phyloP scores from a whole-genome alignment of 106 monocot genomes.

The Narthecium ossifragum region DNA sequence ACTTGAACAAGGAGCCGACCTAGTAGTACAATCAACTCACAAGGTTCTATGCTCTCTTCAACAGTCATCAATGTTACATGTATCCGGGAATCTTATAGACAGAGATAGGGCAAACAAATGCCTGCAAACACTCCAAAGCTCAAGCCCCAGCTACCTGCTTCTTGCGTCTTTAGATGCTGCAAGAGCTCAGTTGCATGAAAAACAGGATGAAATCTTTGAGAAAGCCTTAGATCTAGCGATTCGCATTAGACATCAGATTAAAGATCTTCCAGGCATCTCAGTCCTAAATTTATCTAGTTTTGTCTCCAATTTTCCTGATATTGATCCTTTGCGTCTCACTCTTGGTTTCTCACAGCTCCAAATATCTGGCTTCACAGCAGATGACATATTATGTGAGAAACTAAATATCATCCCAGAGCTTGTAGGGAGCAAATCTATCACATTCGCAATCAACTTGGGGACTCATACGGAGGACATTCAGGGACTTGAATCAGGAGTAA shows the following conservation, averaged over 20 bases:
- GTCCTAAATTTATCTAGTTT: slow-evolving; percentile 44
- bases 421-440: slow-evolving; percentile 44
- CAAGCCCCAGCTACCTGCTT: slow-evolving; percentile 79
- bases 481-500: slow-evolving; percentile 39
- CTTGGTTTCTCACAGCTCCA: slow-evolving; percentile 42
- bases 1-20: slow-evolving; percentile 71
- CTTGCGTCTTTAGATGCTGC: slow-evolving; percentile 88
- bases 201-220: slow-evolving; percentile 32
- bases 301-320: slow-evolving; percentile 33
- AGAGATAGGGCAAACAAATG: slow-evolving; percentile 43
- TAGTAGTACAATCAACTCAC: slow-evolving; percentile 83
- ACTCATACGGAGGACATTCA: slow-evolving; percentile 43
- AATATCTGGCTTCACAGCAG: slow-evolving; percentile 61
- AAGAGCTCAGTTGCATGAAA: slow-evolving; percentile 67
- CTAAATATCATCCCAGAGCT: slow-evolving; percentile 45
- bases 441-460: slow-evolving; percentile 75
- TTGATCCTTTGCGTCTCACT: slow-evolving; percentile 75
- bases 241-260: slow-evolving; percentile 28
- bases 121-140: slow-evolving; percentile 81
- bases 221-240: slow-evolving; percentile 31
- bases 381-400: slow-evolving; percentile 43
- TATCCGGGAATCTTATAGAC: slow-evolving; percentile 50
- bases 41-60: slow-evolving; percentile 78
- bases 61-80: slow-evolving; percentile 87
- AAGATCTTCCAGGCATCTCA: slow-evolving; percentile 32